Evolutionary conservation across 2,329 filamentous ascomycete genomes (phyloP), one percentile per base, ranked within the genome.

Genomic region (Cyphellophora attinorum): DNA sequence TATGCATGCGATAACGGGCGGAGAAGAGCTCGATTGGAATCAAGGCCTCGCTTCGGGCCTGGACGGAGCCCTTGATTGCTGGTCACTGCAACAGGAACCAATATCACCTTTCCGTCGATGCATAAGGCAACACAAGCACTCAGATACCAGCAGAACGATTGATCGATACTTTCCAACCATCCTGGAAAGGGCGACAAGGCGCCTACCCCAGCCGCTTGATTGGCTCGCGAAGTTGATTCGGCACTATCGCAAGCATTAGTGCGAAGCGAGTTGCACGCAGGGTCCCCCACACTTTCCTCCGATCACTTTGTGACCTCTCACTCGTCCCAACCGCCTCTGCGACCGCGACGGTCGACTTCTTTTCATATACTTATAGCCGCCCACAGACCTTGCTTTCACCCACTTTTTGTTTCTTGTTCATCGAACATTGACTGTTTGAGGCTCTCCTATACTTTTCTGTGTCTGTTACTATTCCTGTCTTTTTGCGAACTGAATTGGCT

Each of bases 371-470:
- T 8, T 25, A 25, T 25, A 25, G 21, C 21, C 21, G 21, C 21
- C 21, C 21, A 25, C n/a, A 8, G 21, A 25, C 8, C 21, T 25
- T n/a, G 8, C 21, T n/a, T n/a, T 8, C n/a, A 8, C n/a, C 21
- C 8, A 25, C 23, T 34, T 38, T 29, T 19, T 40, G 25, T 35
- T 33, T 39, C 39, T 37, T 40, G 19, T 37, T 38, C 34, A 35
- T 37, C 37, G 41, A 29, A 50, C 51, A 49, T 42, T 47, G 43
- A 50, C 45, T 56, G 52, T 58, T 55, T 58, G 48, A 51, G 37
- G 36, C 49, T 52, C 44, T 49, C 40, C 40, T 51, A 42, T 44
- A 51, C 49, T 46, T 37, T 37, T 43, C 38, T 46, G 35, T 52
- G 44, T 36, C 54, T n/a, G n/a, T n/a, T n/a, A n/a, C n/a, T n/a